These are phyloP conservation scores for Monilinia polystroma DNA, from an alignment of 2,329 filamentous ascomycete genomes.

Conservation along the genomic window DNA sequence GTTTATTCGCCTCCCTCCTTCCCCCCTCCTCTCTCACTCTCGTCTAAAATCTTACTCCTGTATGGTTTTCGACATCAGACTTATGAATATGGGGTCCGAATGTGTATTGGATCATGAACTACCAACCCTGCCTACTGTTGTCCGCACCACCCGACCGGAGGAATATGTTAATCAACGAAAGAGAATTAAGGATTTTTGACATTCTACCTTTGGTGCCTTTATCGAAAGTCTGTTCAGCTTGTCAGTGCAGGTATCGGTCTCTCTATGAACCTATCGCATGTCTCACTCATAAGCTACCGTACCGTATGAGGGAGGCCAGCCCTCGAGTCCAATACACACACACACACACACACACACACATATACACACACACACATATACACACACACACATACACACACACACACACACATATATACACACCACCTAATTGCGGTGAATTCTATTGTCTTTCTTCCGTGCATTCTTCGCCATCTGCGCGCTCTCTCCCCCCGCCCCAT, in stretches of 20 bases:
- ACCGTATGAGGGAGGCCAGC: background rate
- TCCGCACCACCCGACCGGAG: constrained; percentile 15
- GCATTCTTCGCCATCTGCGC: background rate
- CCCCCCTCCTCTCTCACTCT: background rate
- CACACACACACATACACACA: no score
- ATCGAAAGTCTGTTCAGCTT: constrained; percentile 6
- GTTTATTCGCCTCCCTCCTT: background rate
- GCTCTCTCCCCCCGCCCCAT: background rate
- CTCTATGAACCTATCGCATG: constrained; percentile 6
- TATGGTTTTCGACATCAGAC: no score
- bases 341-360: no score
- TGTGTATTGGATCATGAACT: constrained; percentile 1
- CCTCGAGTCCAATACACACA: background rate
- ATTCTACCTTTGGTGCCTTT: background rate
- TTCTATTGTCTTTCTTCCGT: background rate
- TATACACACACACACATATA: no score
- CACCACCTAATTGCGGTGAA: no score
- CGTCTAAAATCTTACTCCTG: no score
- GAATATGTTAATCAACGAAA: constrained; percentile 5
- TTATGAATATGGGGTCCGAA: background rate
- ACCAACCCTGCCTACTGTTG: constrained; percentile 1
- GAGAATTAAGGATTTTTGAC: background rate
- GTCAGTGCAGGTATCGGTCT: constrained; percentile 2
- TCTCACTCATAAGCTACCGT: background rate
- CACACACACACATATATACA: no score